A percentile compares a stretch with the other conserved stretches of the same genome.
Conservation (phyloP, 2,329 filamentous ascomycete genomes). For the Ophiostoma himal-ulmi region DNA sequence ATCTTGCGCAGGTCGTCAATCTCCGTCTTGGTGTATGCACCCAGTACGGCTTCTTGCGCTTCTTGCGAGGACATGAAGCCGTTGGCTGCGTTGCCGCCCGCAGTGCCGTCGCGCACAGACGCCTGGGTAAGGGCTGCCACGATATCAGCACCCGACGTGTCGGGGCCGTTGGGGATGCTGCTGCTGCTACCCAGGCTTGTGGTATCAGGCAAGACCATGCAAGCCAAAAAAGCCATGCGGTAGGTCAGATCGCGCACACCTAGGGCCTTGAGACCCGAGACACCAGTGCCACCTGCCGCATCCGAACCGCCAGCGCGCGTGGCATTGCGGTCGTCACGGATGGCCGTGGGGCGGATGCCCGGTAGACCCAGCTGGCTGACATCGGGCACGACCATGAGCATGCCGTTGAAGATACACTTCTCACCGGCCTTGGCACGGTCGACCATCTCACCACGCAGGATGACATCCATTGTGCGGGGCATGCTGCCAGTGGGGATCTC, state of each 20-base stretch:
- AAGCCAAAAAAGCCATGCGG: slow-evolving; percentile 90
- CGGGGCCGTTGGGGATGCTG: slow-evolving; percentile 36
- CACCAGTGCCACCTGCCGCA: slow-evolving; percentile 76
- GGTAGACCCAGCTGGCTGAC: slow-evolving; percentile 91
- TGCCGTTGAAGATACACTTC: slow-evolving; percentile 96
- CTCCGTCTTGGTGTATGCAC: slow-evolving; percentile 77
- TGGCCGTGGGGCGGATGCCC: slow-evolving; percentile 73
- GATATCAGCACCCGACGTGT: slow-evolving; percentile 73
- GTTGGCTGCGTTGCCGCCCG: slow-evolving; percentile 20
- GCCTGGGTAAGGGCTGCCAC: slow-evolving; percentile 75
- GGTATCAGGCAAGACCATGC: slow-evolving; percentile 89
- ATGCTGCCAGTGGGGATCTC: slow-evolving; percentile 98
- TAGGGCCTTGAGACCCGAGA: slow-evolving; percentile 82
- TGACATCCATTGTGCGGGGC: slow-evolving; percentile 96
- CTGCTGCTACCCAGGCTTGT: slow-evolving; percentile 70
- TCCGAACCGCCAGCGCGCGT: slow-evolving; percentile 49
- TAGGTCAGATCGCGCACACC: slow-evolving; percentile 95
- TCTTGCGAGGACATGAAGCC: slow-evolving; percentile 63
- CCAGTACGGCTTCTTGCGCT: slow-evolving; percentile 79
- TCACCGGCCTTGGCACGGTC: slow-evolving; percentile 95
- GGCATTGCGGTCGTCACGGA: slow-evolving; percentile 70
- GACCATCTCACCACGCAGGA: slow-evolving; percentile 92
- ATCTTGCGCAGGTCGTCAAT: slow-evolving; percentile 88
- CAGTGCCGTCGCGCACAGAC: slow-evolving; percentile 57
- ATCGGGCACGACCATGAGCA: slow-evolving; percentile 92